phyloP scores from a whole-genome alignment of 495 filamentous ascomycete species.

The Neurospora africana region DNA sequence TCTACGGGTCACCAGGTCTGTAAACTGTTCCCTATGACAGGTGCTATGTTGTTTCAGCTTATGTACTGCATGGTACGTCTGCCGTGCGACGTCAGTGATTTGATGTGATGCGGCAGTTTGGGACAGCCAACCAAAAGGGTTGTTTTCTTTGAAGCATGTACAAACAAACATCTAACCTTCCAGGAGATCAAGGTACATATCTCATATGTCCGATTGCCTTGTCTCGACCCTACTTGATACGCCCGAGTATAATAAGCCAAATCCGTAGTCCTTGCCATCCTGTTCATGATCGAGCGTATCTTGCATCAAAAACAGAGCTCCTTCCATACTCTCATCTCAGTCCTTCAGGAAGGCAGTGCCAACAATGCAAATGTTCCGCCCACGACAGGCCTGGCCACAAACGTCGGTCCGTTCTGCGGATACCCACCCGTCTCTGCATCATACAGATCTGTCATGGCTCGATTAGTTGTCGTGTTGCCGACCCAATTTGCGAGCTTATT shows the following conservation, averaged over 20 bases:
- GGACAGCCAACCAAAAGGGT: neutral
- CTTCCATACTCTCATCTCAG: neutral
- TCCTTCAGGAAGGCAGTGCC: slow-evolving; percentile 36
- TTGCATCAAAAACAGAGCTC: neutral
- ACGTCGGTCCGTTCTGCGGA: slow-evolving; percentile 46
- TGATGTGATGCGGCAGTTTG: neutral
- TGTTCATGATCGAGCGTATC: neutral
- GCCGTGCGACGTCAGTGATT: neutral
- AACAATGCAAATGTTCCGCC: slow-evolving; percentile 77
- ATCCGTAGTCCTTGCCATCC: neutral
- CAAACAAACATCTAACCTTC: neutral
- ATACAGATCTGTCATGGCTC: slow-evolving; percentile 71
- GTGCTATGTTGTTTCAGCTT: neutral
- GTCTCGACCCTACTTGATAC: neutral
- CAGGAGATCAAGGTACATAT: neutral
- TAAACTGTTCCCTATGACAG: neutral
- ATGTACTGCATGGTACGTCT: too few species aligned
- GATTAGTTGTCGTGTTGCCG: slow-evolving; percentile 59
- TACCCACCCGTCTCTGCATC: slow-evolving; percentile 52
- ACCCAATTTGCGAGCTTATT: slow-evolving; percentile 64
- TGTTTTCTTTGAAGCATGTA: neutral
- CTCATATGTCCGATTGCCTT: neutral
- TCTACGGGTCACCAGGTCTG: neutral
- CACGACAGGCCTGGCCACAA: slow-evolving; percentile 70
- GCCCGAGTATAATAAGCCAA: neutral